phyloP scores from a whole-genome alignment of 2,329 filamentous ascomycete genomes.

The Colletotrichum scovillei region DNA sequence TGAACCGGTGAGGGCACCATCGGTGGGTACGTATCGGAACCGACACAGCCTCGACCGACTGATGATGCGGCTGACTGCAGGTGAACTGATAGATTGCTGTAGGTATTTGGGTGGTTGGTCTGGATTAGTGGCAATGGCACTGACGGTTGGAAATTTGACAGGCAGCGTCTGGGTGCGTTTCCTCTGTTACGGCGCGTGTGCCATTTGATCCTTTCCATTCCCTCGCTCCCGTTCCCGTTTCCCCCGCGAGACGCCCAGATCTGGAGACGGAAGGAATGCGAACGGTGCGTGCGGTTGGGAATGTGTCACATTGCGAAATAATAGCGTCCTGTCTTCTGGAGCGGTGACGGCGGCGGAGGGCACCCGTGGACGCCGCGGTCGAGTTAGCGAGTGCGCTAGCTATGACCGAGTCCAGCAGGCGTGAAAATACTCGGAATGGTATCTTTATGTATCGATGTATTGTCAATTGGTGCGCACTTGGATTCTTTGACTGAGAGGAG shows the following conservation, averaged over 20 bases:
- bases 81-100: neutral
- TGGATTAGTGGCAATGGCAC: neutral
- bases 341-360: neutral
- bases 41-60: neutral
- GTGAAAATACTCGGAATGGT: neutral
- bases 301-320: neutral
- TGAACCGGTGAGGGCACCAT: neutral
- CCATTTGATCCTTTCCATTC: neutral
- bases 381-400: constrained; percentile 5
- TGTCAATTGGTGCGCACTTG: neutral
- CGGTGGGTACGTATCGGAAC: neutral
- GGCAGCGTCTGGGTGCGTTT: neutral
- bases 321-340: neutral
- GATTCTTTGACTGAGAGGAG: neutral
- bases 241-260: neutral
- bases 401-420: neutral
- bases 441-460: too few species aligned
- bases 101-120: neutral
- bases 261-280: neutral
- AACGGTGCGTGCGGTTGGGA: neutral
- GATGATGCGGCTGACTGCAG: neutral
- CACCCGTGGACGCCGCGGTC: neutral
- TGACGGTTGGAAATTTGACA: neutral
- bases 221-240: neutral
- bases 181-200: neutral